Evolutionary conservation across 768 basidiomycete genomes (phyloP).

Genomic region (Crassisporium funariophilum): DNA sequence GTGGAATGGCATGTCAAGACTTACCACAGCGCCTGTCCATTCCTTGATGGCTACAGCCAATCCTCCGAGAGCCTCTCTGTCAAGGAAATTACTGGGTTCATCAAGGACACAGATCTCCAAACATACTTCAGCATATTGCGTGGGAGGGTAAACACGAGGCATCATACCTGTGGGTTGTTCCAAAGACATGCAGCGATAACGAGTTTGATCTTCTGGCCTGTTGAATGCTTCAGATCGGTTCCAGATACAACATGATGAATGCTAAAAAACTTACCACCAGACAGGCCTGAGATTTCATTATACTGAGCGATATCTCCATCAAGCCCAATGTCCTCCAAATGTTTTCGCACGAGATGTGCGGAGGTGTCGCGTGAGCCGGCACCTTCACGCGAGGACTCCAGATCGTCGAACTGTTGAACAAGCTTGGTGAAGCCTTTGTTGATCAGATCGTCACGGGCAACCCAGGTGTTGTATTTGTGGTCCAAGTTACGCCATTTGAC

Average conservation of each 20-base stretch:
- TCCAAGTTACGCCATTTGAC: slow-evolving; percentile 84
- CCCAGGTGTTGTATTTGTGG: slow-evolving; percentile 89
- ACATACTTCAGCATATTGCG: neutral
- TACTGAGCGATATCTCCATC: slow-evolving; percentile 99
- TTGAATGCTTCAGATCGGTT: slow-evolving; percentile 16
- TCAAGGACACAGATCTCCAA: slow-evolving; percentile 73
- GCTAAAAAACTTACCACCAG: slow-evolving; percentile 65
- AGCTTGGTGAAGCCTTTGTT: slow-evolving; percentile 87
- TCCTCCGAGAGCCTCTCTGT: slow-evolving; percentile 93
- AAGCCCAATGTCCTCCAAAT: slow-evolving; percentile 92
- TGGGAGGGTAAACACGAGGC: slow-evolving; percentile 1
- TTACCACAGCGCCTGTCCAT: slow-evolving; percentile 89
- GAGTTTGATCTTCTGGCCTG: slow-evolving; percentile 95
- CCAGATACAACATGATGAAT: slow-evolving; percentile 1
- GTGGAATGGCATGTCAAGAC: slow-evolving; percentile 23
- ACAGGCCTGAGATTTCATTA: slow-evolving; percentile 93
- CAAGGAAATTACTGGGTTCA: slow-evolving; percentile 96
- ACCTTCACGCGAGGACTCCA: slow-evolving; percentile 94
- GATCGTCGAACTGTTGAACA: slow-evolving; percentile 93
- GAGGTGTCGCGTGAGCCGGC: slow-evolving; percentile 89
- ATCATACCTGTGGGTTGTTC: slow-evolving; percentile 85
- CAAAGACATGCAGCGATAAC: slow-evolving; percentile 94
- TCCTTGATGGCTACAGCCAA: slow-evolving; percentile 93
- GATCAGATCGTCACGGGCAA: slow-evolving; percentile 84
- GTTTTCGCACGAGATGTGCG: slow-evolving; percentile 80